phyloP scores from a whole-genome alignment of 1,284 basidiomycete genomes.

The Gastroboletus turbinatus region DNA sequence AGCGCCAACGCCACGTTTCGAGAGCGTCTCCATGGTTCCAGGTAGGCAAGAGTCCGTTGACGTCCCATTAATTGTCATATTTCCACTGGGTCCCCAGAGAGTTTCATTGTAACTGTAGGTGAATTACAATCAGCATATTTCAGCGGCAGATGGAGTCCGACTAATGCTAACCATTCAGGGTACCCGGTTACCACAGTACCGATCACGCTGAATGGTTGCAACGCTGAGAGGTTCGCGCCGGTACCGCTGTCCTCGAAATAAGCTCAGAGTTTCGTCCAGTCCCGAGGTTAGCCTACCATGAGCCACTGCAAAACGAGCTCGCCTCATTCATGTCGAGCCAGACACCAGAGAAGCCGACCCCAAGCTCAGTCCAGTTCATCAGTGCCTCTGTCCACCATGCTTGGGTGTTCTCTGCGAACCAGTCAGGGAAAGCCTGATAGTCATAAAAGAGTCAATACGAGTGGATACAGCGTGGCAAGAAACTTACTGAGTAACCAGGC shows the following conservation, averaged over 20 bases:
- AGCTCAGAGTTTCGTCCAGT: neutral
- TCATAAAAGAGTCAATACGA: neutral
- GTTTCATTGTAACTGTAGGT: constrained; percentile 58
- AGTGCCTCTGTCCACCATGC: constrained; percentile 60
- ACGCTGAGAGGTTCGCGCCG: constrained; percentile 45
- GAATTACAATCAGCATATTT: neutral
- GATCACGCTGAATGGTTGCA: constrained; percentile 39
- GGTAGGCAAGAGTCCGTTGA: constrained; percentile 46
- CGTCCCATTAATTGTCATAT: constrained; percentile 69
- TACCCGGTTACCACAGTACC: constrained; percentile 51
- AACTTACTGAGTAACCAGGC: constrained; percentile 50
- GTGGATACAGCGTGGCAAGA: neutral
- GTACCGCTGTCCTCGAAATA: constrained; percentile 43
- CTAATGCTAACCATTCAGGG: constrained; percentile 55
- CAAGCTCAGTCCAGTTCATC: constrained; percentile 57
- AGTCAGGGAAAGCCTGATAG: constrained; percentile 60
- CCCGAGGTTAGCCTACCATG: constrained; percentile 47
- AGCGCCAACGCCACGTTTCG: constrained; percentile 36
- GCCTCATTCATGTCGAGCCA: constrained; percentile 81
- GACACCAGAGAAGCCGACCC: constrained; percentile 64
- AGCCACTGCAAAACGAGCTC: constrained; percentile 62
- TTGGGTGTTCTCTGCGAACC: constrained; percentile 61
- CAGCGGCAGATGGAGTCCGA: neutral
- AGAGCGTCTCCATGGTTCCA: constrained; percentile 2
- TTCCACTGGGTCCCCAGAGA: constrained; percentile 67